Evolutionary conservation across 768 basidiomycete genomes (phyloP).

Genomic region (Sporobolomyces pararoseus): DNA sequence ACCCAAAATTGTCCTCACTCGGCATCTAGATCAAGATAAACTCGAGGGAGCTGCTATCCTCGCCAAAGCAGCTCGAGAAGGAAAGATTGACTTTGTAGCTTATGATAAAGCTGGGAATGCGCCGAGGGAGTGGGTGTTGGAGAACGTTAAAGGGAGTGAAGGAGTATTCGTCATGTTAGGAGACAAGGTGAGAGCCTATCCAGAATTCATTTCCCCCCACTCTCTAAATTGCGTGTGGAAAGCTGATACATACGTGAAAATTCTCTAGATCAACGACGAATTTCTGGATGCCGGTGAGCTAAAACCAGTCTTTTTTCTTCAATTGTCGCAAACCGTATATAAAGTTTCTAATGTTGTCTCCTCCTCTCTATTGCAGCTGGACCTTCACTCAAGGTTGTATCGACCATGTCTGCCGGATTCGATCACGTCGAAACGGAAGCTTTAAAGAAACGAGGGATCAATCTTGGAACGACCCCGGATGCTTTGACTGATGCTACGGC

Average conservation of each 20-base stretch:
- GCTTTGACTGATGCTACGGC: conserved; percentile 92
- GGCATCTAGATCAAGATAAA: conserved; percentile 38
- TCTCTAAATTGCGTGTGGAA: not conserved
- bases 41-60: conserved; percentile 43
- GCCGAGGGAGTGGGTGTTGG: conserved; percentile 66
- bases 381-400: conserved; percentile 69
- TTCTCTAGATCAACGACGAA: conserved; percentile 67
- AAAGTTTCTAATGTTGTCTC: no score
- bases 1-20: conserved; percentile 46
- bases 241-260: conserved; percentile 16
- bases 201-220: not conserved
- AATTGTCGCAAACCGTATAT: no score
- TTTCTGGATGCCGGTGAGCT: conserved; percentile 58
- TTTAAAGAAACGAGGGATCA: conserved; percentile 61
- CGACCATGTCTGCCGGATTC: conserved; percentile 88
- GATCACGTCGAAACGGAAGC: conserved; percentile 74
- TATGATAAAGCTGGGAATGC: conserved; percentile 60
- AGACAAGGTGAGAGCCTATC: conserved; percentile 70
- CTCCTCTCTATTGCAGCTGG: conserved; percentile 59
- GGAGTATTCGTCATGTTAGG: conserved; percentile 63
- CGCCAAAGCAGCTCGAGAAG: conserved; percentile 3
- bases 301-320: no score
- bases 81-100: conserved; percentile 52
- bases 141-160: conserved; percentile 59
- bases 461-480: conserved; percentile 86